Base-by-base conservation (phyloP, 2,329 filamentous ascomycete species). In the Paradendryphiella salina region DNA sequence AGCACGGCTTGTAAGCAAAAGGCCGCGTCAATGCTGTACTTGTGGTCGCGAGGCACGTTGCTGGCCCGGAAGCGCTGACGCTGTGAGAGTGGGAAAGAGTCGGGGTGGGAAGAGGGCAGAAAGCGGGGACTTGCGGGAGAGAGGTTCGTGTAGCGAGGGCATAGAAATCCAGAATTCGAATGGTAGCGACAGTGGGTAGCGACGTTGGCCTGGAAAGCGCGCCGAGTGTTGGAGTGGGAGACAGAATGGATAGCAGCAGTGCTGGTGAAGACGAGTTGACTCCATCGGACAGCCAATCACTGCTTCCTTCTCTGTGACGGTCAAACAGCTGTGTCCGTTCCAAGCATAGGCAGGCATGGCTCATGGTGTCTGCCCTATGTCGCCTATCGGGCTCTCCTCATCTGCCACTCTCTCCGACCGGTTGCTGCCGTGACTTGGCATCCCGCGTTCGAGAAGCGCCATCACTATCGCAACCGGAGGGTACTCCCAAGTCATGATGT, bases 171-270 rank as follows among this genome's bases (percentile, higher is more conserved):
- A 42, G 40, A 49, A 56, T 45, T 43, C 28, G 43, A 42, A 42
- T n/a, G 50, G 33, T 31, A 54, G 54, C 54, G 56, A 59, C 46
- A 23, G 49, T 50, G 44, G 46, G 50, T 44, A 41, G 51, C 38
- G 39, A 46, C 45, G 49, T 39, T 42, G 50, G 47, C 31, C 49
- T 52, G 50, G 51, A 32, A 54, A 49, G 44, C 42, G 50, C 46
- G 56, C 58, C 60, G 62, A 56, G 55, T 53, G 46, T 53, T 44
- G 18, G 54, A 35, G 49, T 29, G 41, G 47, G 43, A 44, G 46
- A 54, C 50, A 34, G 40, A 51, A 38, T 50, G 29, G 46, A 56
- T 46, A 45, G 47, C 35, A 49, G 50, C 50, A 50, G 54, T 56
- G 52, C 51, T 50, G 36, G 50, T 56, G 56, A 58, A 55, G 52